Evolutionary conservation across 257 asterid genomes (phyloP), one percentile per base, ranked within the genome.

Genomic region (Lithospermum erythrorhizon): DNA sequence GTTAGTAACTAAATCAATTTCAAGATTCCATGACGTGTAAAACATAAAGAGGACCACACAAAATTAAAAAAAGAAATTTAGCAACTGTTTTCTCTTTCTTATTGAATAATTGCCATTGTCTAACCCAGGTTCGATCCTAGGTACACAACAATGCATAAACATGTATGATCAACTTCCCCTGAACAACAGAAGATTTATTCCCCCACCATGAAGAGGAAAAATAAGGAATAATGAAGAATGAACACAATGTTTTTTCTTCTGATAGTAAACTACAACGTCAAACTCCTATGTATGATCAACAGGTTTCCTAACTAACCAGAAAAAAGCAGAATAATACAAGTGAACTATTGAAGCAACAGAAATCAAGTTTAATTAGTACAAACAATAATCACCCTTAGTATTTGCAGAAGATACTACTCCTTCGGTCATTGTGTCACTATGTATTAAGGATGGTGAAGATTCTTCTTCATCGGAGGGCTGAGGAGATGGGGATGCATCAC

Each of bases 401-500:
- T 14, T 14, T 41, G 49, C 17, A 41, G 49, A 41, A 41, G 15
- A 41, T 41, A 13, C 49, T 8, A 4, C 49, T 11, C 18, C 14
- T 4, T 41, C 17, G 4, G 3, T 14, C 49, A 11, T 13, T 14
- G 18, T 41, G 2, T 41, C 4, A 5, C 3, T 41, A 14, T 14
- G 18, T 41, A 41, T 14, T 14, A 41, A 1, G 3, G 49, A 41
- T 13, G 17, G 49, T 18, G 57, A 22, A 53, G 57, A 55, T 70
- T 67, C 68, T 67, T 66, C 59, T 65, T 70, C 67, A 57, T 68
- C 65, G 65, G 61, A 61, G 32, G 76, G 62, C 61, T 72, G 79
- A 18, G 78, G 78, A 72, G 48, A 70, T n/a, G 64, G 75, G 18
- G 96, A 82, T 55, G 87, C 79, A 58, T 65, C 81, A 67, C 98